A percentile compares a stretch with the other conserved stretches of the same genome.
Conservation (phyloP, 345 rosid species). For the Lepidium didymum region DNA sequence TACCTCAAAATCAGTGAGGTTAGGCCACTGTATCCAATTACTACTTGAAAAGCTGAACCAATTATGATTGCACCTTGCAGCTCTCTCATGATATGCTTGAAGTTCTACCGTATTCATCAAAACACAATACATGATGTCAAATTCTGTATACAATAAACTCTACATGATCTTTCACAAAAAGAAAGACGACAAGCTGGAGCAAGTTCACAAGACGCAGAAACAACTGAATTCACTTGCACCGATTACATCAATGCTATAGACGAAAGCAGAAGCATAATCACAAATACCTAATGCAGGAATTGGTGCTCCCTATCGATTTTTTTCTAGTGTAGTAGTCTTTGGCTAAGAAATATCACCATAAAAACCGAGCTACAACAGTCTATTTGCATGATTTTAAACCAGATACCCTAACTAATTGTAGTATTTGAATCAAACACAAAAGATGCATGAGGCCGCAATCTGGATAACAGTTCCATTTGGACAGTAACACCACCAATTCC, state of each 20-base stretch:
- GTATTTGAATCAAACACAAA: background rate
- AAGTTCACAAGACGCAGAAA: background rate
- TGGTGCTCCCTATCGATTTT: background rate
- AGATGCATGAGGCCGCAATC: background rate
- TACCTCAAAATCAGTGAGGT: conserved; percentile 69
- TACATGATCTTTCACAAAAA: background rate
- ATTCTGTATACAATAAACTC: background rate
- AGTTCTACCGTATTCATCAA: conserved; percentile 47
- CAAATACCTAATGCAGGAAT: background rate
- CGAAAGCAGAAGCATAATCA: background rate
- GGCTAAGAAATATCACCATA: background rate
- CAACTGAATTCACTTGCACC: background rate
- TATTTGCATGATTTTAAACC: background rate
- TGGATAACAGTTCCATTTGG: background rate
- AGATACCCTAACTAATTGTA: background rate
- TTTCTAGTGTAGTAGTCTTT: background rate
- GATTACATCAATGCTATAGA: background rate
- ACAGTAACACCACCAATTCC: background rate
- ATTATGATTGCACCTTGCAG: conserved; percentile 87
- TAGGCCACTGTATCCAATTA: conserved; percentile 90
- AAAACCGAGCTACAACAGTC: background rate
- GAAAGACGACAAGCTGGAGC: background rate
- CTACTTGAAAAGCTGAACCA: conserved; percentile 79
- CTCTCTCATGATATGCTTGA: conserved; percentile 94
- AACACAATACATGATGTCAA: background rate